Base-by-base conservation (phyloP, 257 asterid species). In the Rehmannia glutinosa region DNA sequence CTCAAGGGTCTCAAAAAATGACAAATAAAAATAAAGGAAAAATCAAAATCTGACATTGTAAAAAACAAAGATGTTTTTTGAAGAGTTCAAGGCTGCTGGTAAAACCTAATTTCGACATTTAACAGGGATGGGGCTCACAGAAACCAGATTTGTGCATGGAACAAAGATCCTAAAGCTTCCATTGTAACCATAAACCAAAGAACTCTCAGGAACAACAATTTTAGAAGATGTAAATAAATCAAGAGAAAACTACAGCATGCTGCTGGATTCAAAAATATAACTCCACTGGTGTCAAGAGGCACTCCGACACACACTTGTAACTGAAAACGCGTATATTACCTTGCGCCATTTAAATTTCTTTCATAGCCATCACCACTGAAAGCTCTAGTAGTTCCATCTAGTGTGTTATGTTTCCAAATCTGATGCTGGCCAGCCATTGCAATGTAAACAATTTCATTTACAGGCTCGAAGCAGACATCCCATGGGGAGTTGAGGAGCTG, bases 361-460 rank as follows among this genome's bases (percentile, higher is more conserved):
- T 93, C 99, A 64, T 74, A 85, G 72, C 99, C 99, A 73, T 90
- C 83, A 50, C 99, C 99, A 68, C 99, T 93, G 69, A 93, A 90
- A 78, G 83, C 92, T 82, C 55, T 90, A 36, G 97, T 93, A 69
- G 83, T 83, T 75, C 96, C 95, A 67, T 80, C 88, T 59, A 60
- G 63, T 16, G 91, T 83, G 67, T 74, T 76, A 69, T 90, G 85
- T 70, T 78, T 80, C 99, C 99, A 93, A 50, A 93, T 90, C 77
- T 93, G 99, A 80, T 93, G 99, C 80, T 90, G 99, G 58, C 99
- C 99, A 66, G 99, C 99, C 95, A 93, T 86, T 67, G 99, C 99
- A 66, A 93, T 85, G 87, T 90, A 93, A 70, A 88, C 92, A 77
- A 80, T 60, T 68, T 86, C 96, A 46, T 77, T 86, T 43, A 75